Conservation (phyloP, 2,329 filamentous ascomycete genomes). For the Pestalotiopsis sp. region DNA sequence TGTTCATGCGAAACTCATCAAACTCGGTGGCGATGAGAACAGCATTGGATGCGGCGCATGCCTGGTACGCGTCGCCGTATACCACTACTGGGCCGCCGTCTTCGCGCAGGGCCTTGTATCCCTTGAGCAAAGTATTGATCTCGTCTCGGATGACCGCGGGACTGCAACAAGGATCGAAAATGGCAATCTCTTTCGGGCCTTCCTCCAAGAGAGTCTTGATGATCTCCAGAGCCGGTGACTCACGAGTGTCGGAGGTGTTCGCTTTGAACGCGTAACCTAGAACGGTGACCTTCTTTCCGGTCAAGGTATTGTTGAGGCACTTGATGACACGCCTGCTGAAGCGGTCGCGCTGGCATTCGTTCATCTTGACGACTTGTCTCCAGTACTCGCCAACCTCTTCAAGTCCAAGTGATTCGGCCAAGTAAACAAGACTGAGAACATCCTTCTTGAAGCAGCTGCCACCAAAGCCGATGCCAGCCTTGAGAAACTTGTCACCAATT, state of each 20-base stretch:
- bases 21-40: slow-evolving; percentile 59
- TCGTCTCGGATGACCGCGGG: slow-evolving; percentile 52
- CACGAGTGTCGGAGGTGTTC: slow-evolving; percentile 75
- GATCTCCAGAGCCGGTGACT: slow-evolving; percentile 70
- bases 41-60: slow-evolving; percentile 51
- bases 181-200: slow-evolving; percentile 62
- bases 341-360: slow-evolving; percentile 72
- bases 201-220: slow-evolving; percentile 69
- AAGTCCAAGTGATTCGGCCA: slow-evolving; percentile 70
- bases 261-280: slow-evolving; percentile 82
- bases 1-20: slow-evolving; percentile 40
- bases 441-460: slow-evolving; percentile 85
- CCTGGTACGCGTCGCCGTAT: slow-evolving; percentile 51
- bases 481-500: slow-evolving; percentile 74
- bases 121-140: slow-evolving; percentile 47
- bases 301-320: slow-evolving; percentile 69
- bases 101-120: slow-evolving; percentile 29
- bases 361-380: slow-evolving; percentile 74
- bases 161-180: slow-evolving; percentile 69
- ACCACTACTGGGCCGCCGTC: slow-evolving; percentile 48
- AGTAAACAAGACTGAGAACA: slow-evolving; percentile 72
- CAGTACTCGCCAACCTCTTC: slow-evolving; percentile 77
- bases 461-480: slow-evolving; percentile 77
- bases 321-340: slow-evolving; percentile 69
- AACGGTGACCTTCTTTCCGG: slow-evolving; percentile 71